Base-by-base conservation (phyloP, 768 basidiomycete genomes). In the Termitomyces sp. region DNA sequence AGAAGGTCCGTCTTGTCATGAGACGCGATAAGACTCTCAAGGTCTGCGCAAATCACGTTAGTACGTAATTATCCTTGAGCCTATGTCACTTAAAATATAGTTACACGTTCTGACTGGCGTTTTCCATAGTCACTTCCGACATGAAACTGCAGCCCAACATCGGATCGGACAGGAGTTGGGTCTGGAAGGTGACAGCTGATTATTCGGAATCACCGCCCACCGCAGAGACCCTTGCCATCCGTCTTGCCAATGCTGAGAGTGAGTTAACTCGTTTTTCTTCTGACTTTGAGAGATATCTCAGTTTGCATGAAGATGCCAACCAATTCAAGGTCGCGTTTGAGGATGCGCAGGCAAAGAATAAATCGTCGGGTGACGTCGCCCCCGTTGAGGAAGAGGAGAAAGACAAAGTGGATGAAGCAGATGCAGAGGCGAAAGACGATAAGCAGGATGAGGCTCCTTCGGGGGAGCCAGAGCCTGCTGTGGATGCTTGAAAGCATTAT, bases 11-110 rank as follows among this genome's bases (percentile, higher is more conserved):
- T 59, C 83, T 99, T 58, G 94, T 99, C 70, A 99, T 99, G 97
- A 82, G 96, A 76, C 91, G 97, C 73, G 97, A 99, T 82, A 98
- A 98, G 86, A 99, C 97, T 45, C 81, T 94, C 73, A 98, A 99
- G 74, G 95, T 98, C 74, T 98, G 97, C 73, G 97, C 97, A 54
- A 99, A 99, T 78, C 97, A 98, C 75, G 74, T 84, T 61, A 85
- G 97, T 98, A 66, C 75, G 78, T 74, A 53, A 27, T 29, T 49
- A 22, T 23, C 18, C 31, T 50, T 7, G 32, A n/a, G 16, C 11
- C 25, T 9, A 5, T 27, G 42, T 47, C 47, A 12, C 33, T 23
- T 1, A 23, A 11, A 12, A 35, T 36, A 25, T 23, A 22, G 15
- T 7, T 18, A 7, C n/a, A n/a, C 31, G 29, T 40, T 27, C 50